Evolutionary conservation across 2,329 filamentous ascomycete genomes (phyloP), one percentile per base, ranked within the genome.

Genomic region (Xylaria hypoxylon): DNA sequence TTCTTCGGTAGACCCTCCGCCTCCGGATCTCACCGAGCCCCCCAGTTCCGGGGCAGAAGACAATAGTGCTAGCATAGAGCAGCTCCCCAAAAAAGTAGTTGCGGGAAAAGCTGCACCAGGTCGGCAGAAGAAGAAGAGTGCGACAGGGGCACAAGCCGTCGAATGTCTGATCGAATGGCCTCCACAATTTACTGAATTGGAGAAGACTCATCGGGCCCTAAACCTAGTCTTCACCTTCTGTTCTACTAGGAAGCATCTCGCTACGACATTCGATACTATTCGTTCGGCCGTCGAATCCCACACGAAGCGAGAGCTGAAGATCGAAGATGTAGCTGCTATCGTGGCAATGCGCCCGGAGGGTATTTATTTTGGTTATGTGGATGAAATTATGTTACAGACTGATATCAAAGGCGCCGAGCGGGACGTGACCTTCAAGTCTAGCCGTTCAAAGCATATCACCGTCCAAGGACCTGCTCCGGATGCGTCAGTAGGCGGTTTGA

Each of bases 171-270:
- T 82, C 31, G 80, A 82, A 55, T 97, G 95, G 94, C 94, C 94
- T 0, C 84, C 87, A 1, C 83, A 86, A 51, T 92, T 98, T 78
- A 90, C 88, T 63, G 82, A 84, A 47, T 84, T 98, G 8, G 89
- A 91, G 28, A 89, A 90, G 77, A 92, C 90, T 0, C 92, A 98
- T 77, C 87, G 89, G 67, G 95, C 96, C 1, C 81, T 99, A 66
- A 99, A 97, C 73, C 81, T 98, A 1, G 93, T 98, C 0, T 97
- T 93, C 74, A 98, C 96, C 0, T 98, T 99, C 76, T 97, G 93
- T 81, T 96, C 90, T 76, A 95, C 95, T 1, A 89, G 96, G 51
- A 97, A 97, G 77, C 92, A 98, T 74, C 85, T 98, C 31, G 90
- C 92, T 0, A 98, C 96, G 0, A 97, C 95, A 0, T 93, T 97